A percentile compares a stretch with the other conserved stretches of the same genome.
Evolutionary conservation across 306 rosid genomes (phyloP).

Genomic region (Quercus alba): DNA sequence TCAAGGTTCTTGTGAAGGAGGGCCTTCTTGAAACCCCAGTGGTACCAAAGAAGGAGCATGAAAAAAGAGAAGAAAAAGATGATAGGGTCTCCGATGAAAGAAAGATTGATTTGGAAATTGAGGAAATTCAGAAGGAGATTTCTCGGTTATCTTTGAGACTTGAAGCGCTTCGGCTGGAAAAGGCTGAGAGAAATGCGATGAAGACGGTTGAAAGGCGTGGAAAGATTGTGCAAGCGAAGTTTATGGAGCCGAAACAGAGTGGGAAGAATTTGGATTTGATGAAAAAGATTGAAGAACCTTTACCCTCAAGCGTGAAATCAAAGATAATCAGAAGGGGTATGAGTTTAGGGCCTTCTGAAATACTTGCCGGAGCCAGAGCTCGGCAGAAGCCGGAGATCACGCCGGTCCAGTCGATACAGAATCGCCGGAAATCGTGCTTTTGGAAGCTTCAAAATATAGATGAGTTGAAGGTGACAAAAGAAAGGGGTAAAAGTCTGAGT

Average conservation of each 20-base stretch:
- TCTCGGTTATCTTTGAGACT: slow-evolving; percentile 36
- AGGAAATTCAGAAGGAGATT: slow-evolving; percentile 54
- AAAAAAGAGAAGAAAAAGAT: slow-evolving; percentile 20
- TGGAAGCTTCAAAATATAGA: slow-evolving; percentile 62
- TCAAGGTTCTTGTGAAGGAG: slow-evolving; percentile 17
- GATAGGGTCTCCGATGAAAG: slow-evolving; percentile 22
- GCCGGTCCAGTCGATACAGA: slow-evolving; percentile 46
- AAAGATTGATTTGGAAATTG: slow-evolving; percentile 55
- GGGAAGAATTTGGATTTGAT: slow-evolving; percentile 22
- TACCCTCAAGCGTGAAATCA: slow-evolving; percentile 18
- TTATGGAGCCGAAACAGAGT: slow-evolving; percentile 51
- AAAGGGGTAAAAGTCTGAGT: slow-evolving; percentile 49
- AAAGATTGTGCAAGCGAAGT: slow-evolving; percentile 50
- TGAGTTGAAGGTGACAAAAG: slow-evolving; percentile 41
- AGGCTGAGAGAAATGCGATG: slow-evolving; percentile 25
- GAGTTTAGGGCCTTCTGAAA: slow-evolving; percentile 82
- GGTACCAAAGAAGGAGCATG: slow-evolving; percentile 1
- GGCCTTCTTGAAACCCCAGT: slow-evolving; percentile 9
- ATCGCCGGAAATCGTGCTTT: slow-evolving; percentile 80
- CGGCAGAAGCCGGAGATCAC: slow-evolving; percentile 46
- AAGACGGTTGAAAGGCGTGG: slow-evolving; percentile 39
- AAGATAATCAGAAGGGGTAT: slow-evolving; percentile 56
- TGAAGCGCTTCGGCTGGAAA: slow-evolving; percentile 46
- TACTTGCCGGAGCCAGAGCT: slow-evolving; percentile 33
- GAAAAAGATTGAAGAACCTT: slow-evolving; percentile 36